These are phyloP conservation scores for Fomitopsis serialis DNA, from an alignment of 768 basidiomycete genomes.

Conservation along the genomic window DNA sequence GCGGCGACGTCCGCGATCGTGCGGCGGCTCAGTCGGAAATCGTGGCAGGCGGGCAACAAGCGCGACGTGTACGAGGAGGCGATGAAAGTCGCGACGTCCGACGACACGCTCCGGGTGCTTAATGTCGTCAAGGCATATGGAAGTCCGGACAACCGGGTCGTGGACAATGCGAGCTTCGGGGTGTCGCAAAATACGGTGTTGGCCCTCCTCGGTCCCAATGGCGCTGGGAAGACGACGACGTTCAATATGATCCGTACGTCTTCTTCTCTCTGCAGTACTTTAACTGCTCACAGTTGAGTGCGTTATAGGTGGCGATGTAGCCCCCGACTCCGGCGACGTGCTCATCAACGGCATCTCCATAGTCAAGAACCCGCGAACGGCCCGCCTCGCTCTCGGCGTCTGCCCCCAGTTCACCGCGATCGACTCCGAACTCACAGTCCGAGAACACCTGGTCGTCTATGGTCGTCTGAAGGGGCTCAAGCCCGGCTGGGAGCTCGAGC, in stretches of 20 bases:
- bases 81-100: slow-evolving; percentile 37
- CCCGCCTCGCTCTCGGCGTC: slow-evolving; percentile 68
- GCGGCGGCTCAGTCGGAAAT: not conserved
- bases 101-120: slow-evolving; percentile 58
- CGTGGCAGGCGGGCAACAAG: not conserved
- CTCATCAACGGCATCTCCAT: slow-evolving; percentile 63
- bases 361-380: slow-evolving; percentile 51
- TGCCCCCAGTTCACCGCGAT: slow-evolving; percentile 86
- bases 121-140: slow-evolving; percentile 59
- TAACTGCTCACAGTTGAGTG: not conserved
- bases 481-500: slow-evolving; percentile 42
- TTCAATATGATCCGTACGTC: slow-evolving; percentile 74
- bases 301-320: slow-evolving; percentile 54
- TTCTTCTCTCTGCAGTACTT: not conserved
- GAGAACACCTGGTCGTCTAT: slow-evolving; percentile 70
- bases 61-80: slow-evolving; percentile 56
- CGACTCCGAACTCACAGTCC: slow-evolving; percentile 70
- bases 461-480: slow-evolving; percentile 70
- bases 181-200: slow-evolving; percentile 63
- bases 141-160: slow-evolving; percentile 41
- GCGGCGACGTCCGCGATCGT: slow-evolving; percentile 3
- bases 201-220: slow-evolving; percentile 75
- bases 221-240: slow-evolving; percentile 79
- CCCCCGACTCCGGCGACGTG: slow-evolving; percentile 66
- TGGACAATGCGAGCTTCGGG: slow-evolving; percentile 70